Percentiles rank a stretch among this genome's conserved stretches.
These are phyloP conservation scores for Nematodospora valgi DNA, from an alignment of 805 yeast species.

Conservation along the genomic window DNA sequence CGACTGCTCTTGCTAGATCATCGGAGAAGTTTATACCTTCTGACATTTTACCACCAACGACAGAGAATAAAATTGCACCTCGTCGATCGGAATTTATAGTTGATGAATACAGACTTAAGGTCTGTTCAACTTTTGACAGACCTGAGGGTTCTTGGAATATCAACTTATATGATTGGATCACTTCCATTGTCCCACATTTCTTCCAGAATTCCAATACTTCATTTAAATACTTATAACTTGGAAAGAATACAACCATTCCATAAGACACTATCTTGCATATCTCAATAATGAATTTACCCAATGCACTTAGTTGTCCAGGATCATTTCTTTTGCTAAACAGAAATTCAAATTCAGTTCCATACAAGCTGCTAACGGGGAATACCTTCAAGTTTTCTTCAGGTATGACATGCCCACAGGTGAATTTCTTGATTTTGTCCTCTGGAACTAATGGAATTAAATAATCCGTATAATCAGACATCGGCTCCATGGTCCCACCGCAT, in stretches of 20 bases:
- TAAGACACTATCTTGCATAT: slow-evolving; percentile 51
- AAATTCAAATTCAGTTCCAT: slow-evolving; percentile 48
- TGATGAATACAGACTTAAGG: slow-evolving; percentile 50
- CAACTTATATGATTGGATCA: slow-evolving; percentile 38
- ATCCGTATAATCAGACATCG: slow-evolving; percentile 66
- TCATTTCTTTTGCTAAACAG: slow-evolving; percentile 63
- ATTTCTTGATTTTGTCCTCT: slow-evolving; percentile 40
- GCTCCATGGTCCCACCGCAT: slow-evolving; percentile 97
- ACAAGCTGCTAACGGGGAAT: slow-evolving; percentile 40
- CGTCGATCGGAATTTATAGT: slow-evolving; percentile 26
- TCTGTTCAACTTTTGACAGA: slow-evolving; percentile 38
- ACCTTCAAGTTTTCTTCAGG: slow-evolving; percentile 67
- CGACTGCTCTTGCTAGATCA: slow-evolving; percentile 79
- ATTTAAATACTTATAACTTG: slow-evolving; percentile 73
- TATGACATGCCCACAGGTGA: slow-evolving; percentile 82
- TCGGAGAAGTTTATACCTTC: slow-evolving; percentile 94
- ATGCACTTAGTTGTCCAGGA: slow-evolving; percentile 36
- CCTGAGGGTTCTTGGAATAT: slow-evolving; percentile 56
- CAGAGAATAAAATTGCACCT: slow-evolving; percentile 75
- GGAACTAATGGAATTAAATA: slow-evolving; percentile 58
- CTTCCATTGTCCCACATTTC: slow-evolving; percentile 20
- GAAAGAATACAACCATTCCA: slow-evolving; percentile 81
- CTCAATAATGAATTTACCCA: slow-evolving; percentile 49
- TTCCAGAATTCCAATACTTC: slow-evolving; percentile 56
- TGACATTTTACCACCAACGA: slow-evolving; percentile 88